These are phyloP conservation scores for Mortierella hygrophila DNA, from an alignment of 192 early-diverging fungal genomes.

Conservation along the genomic window DNA sequence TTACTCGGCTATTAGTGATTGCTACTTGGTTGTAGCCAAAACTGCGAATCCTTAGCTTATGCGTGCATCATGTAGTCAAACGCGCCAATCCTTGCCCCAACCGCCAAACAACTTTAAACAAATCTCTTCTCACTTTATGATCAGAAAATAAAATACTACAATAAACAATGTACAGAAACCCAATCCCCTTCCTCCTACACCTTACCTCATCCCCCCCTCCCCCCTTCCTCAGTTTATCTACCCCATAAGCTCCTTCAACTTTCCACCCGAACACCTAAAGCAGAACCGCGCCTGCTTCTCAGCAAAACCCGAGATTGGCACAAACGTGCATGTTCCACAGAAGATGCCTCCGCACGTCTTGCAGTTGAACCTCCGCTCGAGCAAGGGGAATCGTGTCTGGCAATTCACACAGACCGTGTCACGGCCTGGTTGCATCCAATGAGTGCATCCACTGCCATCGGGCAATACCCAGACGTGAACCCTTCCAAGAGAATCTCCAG, in stretches of 20 bases:
- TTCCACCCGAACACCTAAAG: conserved; percentile 47
- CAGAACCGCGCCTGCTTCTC: conserved; percentile 55
- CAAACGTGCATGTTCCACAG: conserved; percentile 59
- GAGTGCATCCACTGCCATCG: conserved; percentile 60
- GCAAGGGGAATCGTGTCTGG: conserved; percentile 63
- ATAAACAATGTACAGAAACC: neutral
- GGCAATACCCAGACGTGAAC: conserved; percentile 65
- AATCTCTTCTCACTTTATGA: neutral
- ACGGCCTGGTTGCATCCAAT: conserved; percentile 63
- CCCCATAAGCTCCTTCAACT: conserved; percentile 53
- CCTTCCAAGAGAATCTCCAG: conserved; percentile 64
- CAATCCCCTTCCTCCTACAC: neutral
- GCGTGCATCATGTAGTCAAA: no score
- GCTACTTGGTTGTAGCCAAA: no score
- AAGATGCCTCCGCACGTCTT: conserved; percentile 68
- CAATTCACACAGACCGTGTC: conserved; percentile 67
- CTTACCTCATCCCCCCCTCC: neutral
- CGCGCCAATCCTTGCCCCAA: no score
- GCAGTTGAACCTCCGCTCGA: conserved; percentile 67
- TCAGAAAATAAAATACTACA: neutral
- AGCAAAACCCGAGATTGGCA: conserved; percentile 44
- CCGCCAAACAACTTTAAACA: neutral
- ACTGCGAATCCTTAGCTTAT: no score
- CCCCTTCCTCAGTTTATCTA: neutral
- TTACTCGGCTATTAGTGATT: no score